Evolutionary conservation across 345 rosid genomes (phyloP).

Genomic region (Raphanus raphanistrum): DNA sequence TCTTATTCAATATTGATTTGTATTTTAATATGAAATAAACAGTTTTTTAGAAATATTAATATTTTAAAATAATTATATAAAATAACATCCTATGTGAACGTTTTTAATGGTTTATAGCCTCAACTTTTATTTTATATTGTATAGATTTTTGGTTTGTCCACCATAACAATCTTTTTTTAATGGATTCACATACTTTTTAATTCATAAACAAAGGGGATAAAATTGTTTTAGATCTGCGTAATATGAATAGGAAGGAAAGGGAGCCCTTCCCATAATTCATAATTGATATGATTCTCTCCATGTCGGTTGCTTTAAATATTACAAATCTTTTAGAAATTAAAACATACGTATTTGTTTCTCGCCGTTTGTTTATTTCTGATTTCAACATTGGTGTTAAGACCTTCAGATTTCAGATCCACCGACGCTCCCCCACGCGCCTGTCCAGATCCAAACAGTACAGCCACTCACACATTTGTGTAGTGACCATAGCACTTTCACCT

Average conservation of each 20-base stretch:
- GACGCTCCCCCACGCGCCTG: constrained; percentile 22
- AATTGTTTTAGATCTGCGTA: constrained; percentile 25
- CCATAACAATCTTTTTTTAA: no score
- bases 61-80: no score
- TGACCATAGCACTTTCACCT: not conserved
- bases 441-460: constrained; percentile 23
- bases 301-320: constrained; percentile 33
- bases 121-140: no score
- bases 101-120: no score
- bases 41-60: no score
- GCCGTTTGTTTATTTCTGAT: not conserved
- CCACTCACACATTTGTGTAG: not conserved
- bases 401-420: constrained; percentile 33
- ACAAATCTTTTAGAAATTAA: not conserved
- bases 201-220: not conserved
- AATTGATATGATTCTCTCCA: constrained; percentile 12
- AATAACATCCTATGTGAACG: no score
- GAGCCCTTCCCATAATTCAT: constrained; percentile 16
- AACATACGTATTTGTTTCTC: no score
- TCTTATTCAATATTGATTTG: no score
- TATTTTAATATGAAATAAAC: no score
- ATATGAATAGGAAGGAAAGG: not conserved
- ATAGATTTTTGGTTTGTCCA: no score
- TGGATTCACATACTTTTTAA: not conserved
- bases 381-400: not conserved